These are phyloP conservation scores for Takakia lepidozioides DNA, from an alignment of 225 moss, liverwort and hornwort species.

Conservation along the genomic window DNA sequence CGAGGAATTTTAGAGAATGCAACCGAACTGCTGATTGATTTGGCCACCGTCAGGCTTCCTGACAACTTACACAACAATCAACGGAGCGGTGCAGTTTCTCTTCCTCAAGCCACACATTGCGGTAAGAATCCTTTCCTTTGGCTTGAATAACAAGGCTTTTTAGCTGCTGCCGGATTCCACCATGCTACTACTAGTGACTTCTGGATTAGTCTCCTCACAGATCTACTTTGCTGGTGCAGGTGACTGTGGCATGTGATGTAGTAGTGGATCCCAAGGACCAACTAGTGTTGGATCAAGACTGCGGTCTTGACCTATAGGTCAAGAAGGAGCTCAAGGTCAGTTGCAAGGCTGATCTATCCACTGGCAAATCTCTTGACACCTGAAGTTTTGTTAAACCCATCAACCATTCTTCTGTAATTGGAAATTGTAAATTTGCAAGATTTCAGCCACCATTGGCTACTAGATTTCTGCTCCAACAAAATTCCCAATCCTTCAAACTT, in stretches of 20 bases:
- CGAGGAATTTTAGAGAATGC: constrained; percentile 56
- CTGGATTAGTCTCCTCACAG: no score
- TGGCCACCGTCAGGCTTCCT: constrained; percentile 45
- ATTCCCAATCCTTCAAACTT: no score
- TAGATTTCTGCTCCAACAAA: no score
- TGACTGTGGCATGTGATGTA: constrained; percentile 53
- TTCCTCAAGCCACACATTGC: constrained; percentile 46
- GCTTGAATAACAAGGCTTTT: no score
- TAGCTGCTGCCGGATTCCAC: background rate
- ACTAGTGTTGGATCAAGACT: constrained; percentile 36
- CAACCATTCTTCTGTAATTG: no score
- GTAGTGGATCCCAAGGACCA: constrained; percentile 58
- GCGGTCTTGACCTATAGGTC: constrained; percentile 35
- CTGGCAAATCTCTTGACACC: no score
- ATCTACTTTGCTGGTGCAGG: constrained; percentile 51
- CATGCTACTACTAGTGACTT: background rate
- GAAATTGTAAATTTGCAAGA: no score
- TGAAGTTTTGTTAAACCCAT: no score
- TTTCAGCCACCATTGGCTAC: no score
- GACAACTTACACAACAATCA: constrained; percentile 47
- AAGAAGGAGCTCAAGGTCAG: no score
- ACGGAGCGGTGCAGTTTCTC: constrained; percentile 56
- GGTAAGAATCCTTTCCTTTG: constrained; percentile 16
- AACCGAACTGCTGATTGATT: constrained; percentile 53
- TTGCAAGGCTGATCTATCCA: no score